Base-by-base conservation (phyloP, 768 basidiomycete genomes). In the Hygrophorus pudorinus region DNA sequence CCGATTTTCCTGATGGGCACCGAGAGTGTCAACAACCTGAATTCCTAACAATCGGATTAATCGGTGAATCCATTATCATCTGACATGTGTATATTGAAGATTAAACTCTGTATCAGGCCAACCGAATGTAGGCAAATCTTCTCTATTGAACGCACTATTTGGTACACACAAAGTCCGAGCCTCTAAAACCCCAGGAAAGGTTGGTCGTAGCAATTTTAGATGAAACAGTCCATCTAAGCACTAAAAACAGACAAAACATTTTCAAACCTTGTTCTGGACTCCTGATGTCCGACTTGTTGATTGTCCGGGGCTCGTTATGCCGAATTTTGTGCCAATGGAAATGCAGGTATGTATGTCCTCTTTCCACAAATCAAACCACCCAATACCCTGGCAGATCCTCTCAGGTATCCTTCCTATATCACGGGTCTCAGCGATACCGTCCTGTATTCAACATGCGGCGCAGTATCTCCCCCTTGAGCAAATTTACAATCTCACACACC, bases 61-160 rank as follows among this genome's bases (percentile, higher is more conserved):
- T 93, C 45, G 90, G 88, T 76, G 55, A 14, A 61, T 46, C 10
- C 32, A 39, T 10, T 39, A 24, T 20, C 0, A 29, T 32, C 35
- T 34, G 2, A 11, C 14, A 36, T 17, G 17, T 24, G 17, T 47
- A 5, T 41, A 3, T 30, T 45, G n/a, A 34, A 18, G 42, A 37
- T 32, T 17, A 28, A 34, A 38, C 27, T 1, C 17, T 32, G 14
- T 11, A 14, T 17, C 56, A 83, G 89, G 91, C 29, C 90, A 94
- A 56, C 93, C 93, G 11, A 98, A 97, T 58, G 91, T 94, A 32
- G 94, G 94, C 8, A 98, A 98, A 60, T 91, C 88, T 1, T 90
- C 87, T 0, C 65, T 96, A 4, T 63, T 98, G 42, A 98, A 98
- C 57, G 92, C 93, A 4, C 66, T 98, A 14, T 88, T 98, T 56